Conservation (phyloP, 2,329 filamentous ascomycete genomes). For the Aspergillus uvarum region DNA sequence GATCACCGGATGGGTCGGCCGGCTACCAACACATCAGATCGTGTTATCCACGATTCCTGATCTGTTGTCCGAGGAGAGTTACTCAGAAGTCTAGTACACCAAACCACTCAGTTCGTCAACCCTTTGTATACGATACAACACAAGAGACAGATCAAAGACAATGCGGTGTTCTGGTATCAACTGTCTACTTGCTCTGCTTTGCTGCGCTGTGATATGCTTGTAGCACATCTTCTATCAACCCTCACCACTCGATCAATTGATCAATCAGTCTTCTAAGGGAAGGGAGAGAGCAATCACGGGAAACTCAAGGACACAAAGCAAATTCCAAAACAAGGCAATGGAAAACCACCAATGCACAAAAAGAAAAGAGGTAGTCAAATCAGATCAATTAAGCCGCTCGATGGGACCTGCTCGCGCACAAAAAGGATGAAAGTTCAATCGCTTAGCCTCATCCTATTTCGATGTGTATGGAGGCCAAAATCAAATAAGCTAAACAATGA, state of each 20-base stretch:
- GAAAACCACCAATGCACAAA: background rate
- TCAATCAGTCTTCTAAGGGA: slow-evolving; percentile 18
- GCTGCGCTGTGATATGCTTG: background rate
- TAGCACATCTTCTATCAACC: slow-evolving; percentile 21
- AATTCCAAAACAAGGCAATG: background rate
- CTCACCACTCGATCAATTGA: background rate
- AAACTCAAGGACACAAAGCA: slow-evolving; percentile 6
- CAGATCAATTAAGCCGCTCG: slow-evolving; percentile 5
- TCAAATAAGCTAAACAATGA: background rate
- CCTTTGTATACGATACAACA: background rate
- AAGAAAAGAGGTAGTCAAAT: background rate
- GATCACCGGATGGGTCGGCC: no score
- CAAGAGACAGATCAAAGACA: background rate
- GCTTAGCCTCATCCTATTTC: background rate
- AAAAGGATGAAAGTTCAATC: background rate
- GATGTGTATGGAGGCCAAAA: slow-evolving; percentile 2
- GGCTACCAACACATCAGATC: no score
- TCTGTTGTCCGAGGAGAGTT: no score
- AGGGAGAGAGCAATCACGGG: background rate
- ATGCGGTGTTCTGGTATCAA: slow-evolving; percentile 21
- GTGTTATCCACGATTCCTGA: no score
- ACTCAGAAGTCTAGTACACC: no score
- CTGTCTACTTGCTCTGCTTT: slow-evolving; percentile 18
- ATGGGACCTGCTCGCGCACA: slow-evolving; percentile 3
- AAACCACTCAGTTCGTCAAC: no score